phyloP scores from a whole-genome alignment of 257 asterid genomes.

The Striga asiatica region DNA sequence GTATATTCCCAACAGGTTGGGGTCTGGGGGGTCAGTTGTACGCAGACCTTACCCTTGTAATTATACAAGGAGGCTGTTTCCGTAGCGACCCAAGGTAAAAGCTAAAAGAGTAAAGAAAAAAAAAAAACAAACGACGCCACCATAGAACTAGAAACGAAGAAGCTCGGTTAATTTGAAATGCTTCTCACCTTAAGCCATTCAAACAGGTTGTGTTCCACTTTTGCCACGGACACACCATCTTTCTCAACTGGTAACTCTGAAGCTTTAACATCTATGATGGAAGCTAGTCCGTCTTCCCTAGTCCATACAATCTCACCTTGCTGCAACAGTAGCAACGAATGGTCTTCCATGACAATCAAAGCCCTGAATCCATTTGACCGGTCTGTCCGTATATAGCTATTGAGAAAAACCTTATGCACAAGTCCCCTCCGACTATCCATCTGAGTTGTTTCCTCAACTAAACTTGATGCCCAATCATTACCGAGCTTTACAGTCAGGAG shows the following conservation, averaged over 20 bases:
- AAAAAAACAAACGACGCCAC: neutral
- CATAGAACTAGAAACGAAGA: no score
- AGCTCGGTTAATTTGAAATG: conserved; percentile 3
- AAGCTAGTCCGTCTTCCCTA: conserved; percentile 95
- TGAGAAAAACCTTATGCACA: conserved; percentile 72
- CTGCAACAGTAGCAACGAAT: conserved; percentile 69
- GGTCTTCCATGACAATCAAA: conserved; percentile 94
- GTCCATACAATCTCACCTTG: conserved; percentile 94
- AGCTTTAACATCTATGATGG: conserved; percentile 73
- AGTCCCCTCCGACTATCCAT: conserved; percentile 67
- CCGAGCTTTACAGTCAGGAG: conserved; percentile 54
- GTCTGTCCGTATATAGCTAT: conserved; percentile 72
- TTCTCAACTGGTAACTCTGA: conserved; percentile 86
- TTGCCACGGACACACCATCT: conserved; percentile 87
- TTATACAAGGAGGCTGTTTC: no score
- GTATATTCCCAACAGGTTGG: no score
- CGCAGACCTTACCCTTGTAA: no score
- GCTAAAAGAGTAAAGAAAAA: no score
- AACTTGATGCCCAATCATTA: conserved; percentile 49
- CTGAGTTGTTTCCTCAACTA: conserved; percentile 57
- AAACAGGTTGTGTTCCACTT: conserved; percentile 84
- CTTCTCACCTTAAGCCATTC: conserved; percentile 90
- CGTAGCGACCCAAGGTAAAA: no score
- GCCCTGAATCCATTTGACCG: conserved; percentile 91
- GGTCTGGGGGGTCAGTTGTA: no score